phyloP scores from a whole-genome alignment of 2,329 filamentous ascomycete species.

The Pyrenophora seminiperda region DNA sequence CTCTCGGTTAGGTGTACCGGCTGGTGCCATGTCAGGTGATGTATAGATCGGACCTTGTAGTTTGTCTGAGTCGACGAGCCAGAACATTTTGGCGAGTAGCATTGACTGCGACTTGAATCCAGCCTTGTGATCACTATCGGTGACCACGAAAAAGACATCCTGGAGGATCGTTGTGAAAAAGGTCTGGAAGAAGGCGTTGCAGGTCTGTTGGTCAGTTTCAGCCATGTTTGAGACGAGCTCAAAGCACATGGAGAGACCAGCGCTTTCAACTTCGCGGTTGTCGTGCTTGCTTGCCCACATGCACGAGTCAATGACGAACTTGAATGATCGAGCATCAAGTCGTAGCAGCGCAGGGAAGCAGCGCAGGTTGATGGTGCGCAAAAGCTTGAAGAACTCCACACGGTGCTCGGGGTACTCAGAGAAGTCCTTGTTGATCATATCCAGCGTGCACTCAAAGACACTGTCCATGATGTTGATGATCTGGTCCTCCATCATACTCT shows the following conservation, averaged over 20 bases:
- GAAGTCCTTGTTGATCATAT: slow-evolving; percentile 99
- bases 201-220: slow-evolving; percentile 82
- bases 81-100: slow-evolving; percentile 93
- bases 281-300: slow-evolving; percentile 99
- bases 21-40: slow-evolving; percentile 73
- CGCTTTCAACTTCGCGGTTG: slow-evolving; percentile 95
- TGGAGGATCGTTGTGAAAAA: slow-evolving; percentile 96
- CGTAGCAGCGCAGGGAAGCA: slow-evolving; percentile 95
- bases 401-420: slow-evolving; percentile 98
- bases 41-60: slow-evolving; percentile 91
- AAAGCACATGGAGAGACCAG: slow-evolving; percentile 96
- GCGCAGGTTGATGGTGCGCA: slow-evolving; percentile 93
- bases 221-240: slow-evolving; percentile 98
- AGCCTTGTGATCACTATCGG: slow-evolving; percentile 97
- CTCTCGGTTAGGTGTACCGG: slow-evolving; percentile 85
- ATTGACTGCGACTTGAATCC: slow-evolving; percentile 98
- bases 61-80: slow-evolving; percentile 88
- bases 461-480: slow-evolving; percentile 98
- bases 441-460: slow-evolving; percentile 95
- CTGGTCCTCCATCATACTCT: slow-evolving; percentile 97
- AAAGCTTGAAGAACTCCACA: slow-evolving; percentile 98
- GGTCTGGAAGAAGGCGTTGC: slow-evolving; percentile 95
- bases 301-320: slow-evolving; percentile 98
- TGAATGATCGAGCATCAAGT: slow-evolving; percentile 95
- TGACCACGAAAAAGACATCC: slow-evolving; percentile 97